Conservation (phyloP, 345 rosid genomes). For the Syzygium oleosum region DNA sequence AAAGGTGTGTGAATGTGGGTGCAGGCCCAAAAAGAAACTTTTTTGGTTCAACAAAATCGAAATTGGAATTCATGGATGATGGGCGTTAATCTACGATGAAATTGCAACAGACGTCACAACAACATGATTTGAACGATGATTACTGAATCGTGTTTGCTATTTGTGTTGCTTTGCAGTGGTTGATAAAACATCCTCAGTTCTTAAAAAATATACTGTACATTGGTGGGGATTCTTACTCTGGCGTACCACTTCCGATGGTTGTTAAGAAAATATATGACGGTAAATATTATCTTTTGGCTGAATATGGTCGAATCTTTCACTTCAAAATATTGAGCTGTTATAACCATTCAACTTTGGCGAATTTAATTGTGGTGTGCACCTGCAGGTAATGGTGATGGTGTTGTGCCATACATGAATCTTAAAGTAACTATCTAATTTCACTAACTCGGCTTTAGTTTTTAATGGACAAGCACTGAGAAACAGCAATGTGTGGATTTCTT, state of each 20-base stretch:
- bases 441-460: background rate
- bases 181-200: slow-evolving; percentile 16
- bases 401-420: slow-evolving; percentile 13
- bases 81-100: background rate
- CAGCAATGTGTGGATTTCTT: background rate
- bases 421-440: slow-evolving; percentile 6
- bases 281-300: background rate
- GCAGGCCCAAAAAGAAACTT: background rate
- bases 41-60: background rate
- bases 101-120: background rate
- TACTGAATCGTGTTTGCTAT: background rate
- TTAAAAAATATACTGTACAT: slow-evolving; percentile 10
- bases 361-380: background rate
- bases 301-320: background rate
- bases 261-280: slow-evolving; percentile 18
- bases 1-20: slow-evolving; percentile 7
- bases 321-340: background rate
- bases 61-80: background rate
- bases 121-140: background rate
- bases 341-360: background rate
- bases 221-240: slow-evolving; percentile 34
- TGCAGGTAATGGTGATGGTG: slow-evolving; percentile 18
- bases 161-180: slow-evolving; percentile 8
- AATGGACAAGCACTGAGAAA: background rate
- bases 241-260: slow-evolving; percentile 24